A percentile compares a stretch with the other conserved stretches of the same genome.
Conservation (phyloP, 345 rosid species). For the Leavenworthia alabamica region DNA sequence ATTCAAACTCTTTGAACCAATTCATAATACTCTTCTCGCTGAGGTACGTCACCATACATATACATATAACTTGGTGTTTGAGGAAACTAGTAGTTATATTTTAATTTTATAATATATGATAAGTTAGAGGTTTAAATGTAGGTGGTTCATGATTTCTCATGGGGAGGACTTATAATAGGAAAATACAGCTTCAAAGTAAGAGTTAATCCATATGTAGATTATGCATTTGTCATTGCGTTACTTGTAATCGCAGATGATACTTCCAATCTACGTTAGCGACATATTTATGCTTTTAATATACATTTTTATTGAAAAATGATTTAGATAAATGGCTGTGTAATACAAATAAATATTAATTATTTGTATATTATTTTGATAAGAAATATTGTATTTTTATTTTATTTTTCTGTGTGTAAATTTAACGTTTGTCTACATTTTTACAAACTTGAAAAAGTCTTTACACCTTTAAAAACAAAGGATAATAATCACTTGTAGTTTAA, state of each 20-base stretch:
- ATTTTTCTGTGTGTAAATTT: not conserved
- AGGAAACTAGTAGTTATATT: not conserved
- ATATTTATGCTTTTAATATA: not conserved
- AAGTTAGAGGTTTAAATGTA: slow-evolving; percentile 2
- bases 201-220: slow-evolving; percentile 44
- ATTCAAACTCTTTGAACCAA: slow-evolving; percentile 45
- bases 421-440: not conserved
- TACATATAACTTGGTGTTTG: not conserved
- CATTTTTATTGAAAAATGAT: not conserved
- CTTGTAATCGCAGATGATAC: slow-evolving; percentile 22
- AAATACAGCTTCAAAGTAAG: slow-evolving; percentile 40
- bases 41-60: slow-evolving; percentile 35
- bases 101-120: slow-evolving; percentile 9
- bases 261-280: slow-evolving; percentile 3
- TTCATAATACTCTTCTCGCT: slow-evolving; percentile 43
- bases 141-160: slow-evolving; percentile 42
- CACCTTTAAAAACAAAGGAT: not conserved
- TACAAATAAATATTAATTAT: not conserved
- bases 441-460: too few relatives aligned
- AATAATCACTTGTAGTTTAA: not conserved
- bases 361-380: not conserved
- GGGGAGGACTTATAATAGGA: slow-evolving; percentile 35
- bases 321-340: not conserved
- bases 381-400: not conserved
- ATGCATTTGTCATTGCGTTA: slow-evolving; percentile 39